Base-by-base conservation (phyloP, 2,329 filamentous ascomycete genomes). In the Colletotrichum somersetense region DNA sequence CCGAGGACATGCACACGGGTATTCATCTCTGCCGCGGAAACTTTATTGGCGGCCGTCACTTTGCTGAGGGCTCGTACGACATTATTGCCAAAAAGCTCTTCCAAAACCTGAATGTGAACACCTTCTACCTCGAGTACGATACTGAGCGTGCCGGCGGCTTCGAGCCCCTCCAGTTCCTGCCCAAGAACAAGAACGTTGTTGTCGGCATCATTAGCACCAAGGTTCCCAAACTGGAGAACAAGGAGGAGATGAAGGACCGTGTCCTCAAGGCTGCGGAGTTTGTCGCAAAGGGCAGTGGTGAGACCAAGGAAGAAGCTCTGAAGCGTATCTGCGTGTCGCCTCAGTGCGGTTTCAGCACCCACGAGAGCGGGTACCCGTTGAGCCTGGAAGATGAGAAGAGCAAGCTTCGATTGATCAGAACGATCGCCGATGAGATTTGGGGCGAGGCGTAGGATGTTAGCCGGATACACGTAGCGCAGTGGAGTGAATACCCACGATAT, bases 351-450 rank as follows among this genome's bases (percentile, higher is more conserved):
- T 93, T 93, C 80, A 93, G 92, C 46, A 93, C 90, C 46, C 92
- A 95, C 79, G 89, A 91, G 75, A 90, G 88, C 76, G 93, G 92
- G 0, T 94, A 95, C 78, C 87, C 89, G 18, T 84, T 95, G 66
- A 88, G 86, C 30, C 84, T 89, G 74, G 88, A 93, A 57, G 92
- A 93, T 73, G 91, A 95, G 90, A 89, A 89, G 82, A 89, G 88
- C 80, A 95, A 95, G 84, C 81, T 95, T 77, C 84, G 88, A 75
- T 82, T 95, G 64, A 91, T 95, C 23, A 88, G 92, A 74, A 85
- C 89, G 76, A 89, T 95, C 77, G 92, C 93, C 3, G 88, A 94
- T 78, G 89, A 91, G 77, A 88, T 95, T 70, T 95, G 92, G 93
- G 79, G 78, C 1, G 76, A 81, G 70, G 73, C 79, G 55, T 81